These are phyloP conservation scores for Cicer yamashitae DNA, from an alignment of 306 rosid species.

Conservation along the genomic window DNA sequence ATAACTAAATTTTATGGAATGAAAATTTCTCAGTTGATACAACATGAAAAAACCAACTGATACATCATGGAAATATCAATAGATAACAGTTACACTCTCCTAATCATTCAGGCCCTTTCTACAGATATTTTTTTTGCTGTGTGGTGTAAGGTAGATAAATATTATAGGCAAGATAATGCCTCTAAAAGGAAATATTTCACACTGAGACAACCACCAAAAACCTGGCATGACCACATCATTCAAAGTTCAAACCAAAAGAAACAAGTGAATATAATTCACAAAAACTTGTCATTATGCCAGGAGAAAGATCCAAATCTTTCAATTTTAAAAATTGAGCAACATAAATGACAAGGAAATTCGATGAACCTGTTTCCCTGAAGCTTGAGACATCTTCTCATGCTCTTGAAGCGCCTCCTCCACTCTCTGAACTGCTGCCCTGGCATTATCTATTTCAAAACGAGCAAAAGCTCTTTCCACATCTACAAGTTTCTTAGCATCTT, in stretches of 20 bases:
- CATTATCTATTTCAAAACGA: constrained; percentile 89
- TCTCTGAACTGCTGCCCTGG: constrained; percentile 93
- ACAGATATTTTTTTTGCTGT: no score
- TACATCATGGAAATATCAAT: not conserved
- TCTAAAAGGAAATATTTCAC: no score
- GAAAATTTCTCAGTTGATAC: constrained; percentile 4
- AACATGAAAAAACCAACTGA: not conserved
- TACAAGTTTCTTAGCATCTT: constrained; percentile 92
- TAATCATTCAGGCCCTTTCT: not conserved
- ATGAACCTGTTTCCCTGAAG: constrained; percentile 84
- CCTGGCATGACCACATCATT: no score
- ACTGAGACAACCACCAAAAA: no score
- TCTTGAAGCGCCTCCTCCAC: constrained; percentile 92
- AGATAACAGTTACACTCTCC: not conserved
- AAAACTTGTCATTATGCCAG: constrained; percentile 7
- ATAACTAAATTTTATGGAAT: constrained; percentile 30
- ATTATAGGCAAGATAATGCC: no score
- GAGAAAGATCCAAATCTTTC: constrained; percentile 23
- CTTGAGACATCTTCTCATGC: constrained; percentile 77
- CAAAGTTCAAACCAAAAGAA: no score
- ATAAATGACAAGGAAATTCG: constrained; percentile 30
- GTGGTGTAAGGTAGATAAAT: no score
- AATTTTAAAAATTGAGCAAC: not conserved
- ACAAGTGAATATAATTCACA: not conserved
- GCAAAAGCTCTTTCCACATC: constrained; percentile 96